These are phyloP conservation scores for Thielaviopsis populi DNA, from an alignment of 2,329 filamentous ascomycete genomes.

Conservation along the genomic window DNA sequence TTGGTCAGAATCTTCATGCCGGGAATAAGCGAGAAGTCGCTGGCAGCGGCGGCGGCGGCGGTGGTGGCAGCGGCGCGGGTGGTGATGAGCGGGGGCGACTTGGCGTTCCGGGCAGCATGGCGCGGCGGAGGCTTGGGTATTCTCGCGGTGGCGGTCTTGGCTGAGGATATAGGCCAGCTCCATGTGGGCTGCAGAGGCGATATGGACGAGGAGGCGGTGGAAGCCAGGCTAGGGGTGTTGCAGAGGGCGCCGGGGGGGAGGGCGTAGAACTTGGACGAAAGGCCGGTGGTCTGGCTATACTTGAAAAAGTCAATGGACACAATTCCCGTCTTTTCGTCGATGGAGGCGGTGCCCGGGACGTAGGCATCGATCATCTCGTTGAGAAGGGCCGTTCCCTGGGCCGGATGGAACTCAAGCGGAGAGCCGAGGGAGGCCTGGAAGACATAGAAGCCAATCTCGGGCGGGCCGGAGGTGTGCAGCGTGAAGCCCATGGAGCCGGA, in stretches of 20 bases:
- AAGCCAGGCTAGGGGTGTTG: background rate
- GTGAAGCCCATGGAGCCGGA: constrained; percentile 18
- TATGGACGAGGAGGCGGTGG: constrained; percentile 9
- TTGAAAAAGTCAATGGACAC: constrained; percentile 46
- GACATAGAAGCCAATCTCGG: constrained; percentile 40
- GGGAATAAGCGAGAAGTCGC: constrained; percentile 39
- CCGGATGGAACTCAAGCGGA: constrained; percentile 49
- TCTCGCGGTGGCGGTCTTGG: constrained; percentile 14
- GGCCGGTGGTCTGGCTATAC: constrained; percentile 36
- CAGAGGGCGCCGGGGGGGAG: constrained; percentile 30
- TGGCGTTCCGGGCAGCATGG: background rate
- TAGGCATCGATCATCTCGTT: constrained; percentile 45
- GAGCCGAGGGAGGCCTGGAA: constrained; percentile 41
- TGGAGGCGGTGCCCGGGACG: constrained; percentile 36
- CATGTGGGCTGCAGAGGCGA: background rate
- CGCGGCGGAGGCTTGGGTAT: constrained; percentile 12
- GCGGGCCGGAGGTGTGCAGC: constrained; percentile 20
- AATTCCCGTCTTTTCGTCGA: constrained; percentile 43
- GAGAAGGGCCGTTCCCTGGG: constrained; percentile 46
- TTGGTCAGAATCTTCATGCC: constrained; percentile 54
- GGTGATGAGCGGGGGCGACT: too few species aligned
- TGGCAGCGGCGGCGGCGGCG: background rate
- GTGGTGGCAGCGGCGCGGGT: background rate
- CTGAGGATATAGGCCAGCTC: background rate
- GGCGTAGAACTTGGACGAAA: constrained; percentile 44